phyloP scores from a whole-genome alignment of 495 filamentous ascomycete genomes.

The Neurospora sp. region DNA sequence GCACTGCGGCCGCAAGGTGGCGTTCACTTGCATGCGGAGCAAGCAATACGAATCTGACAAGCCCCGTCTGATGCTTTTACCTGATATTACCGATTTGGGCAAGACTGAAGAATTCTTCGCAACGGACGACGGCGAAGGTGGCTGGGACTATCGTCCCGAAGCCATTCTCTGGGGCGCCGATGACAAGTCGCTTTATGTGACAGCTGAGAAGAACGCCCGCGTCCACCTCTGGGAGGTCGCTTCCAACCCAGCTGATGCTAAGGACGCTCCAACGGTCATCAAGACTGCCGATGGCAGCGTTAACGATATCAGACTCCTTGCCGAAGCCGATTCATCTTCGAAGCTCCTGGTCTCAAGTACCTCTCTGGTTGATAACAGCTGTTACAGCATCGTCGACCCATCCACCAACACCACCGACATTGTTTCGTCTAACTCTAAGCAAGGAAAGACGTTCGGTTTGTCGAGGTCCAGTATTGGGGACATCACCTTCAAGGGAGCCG shows the following conservation, averaged over 20 bases:
- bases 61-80: conserved; percentile 60
- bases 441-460: conserved; percentile 63
- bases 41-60: conserved; percentile 88
- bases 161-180: conserved; percentile 55
- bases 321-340: conserved; percentile 32
- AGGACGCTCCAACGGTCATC: conserved; percentile 44
- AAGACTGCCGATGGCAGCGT: conserved; percentile 50
- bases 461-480: conserved; percentile 51
- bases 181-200: conserved; percentile 52
- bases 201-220: conserved; percentile 56
- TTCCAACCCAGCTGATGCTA: conserved; percentile 40
- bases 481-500: conserved; percentile 53
- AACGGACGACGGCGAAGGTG: conserved; percentile 49
- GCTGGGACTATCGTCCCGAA: conserved; percentile 61
- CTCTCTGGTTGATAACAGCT: conserved; percentile 58
- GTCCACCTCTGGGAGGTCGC: conserved; percentile 56
- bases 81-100: conserved; percentile 47
- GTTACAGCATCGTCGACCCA: conserved; percentile 53
- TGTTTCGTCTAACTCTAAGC: conserved; percentile 57
- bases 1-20: conserved; percentile 59
- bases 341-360: conserved; percentile 55
- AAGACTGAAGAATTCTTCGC: conserved; percentile 54
- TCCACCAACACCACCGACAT: conserved; percentile 27
- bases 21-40: conserved; percentile 69
- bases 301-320: conserved; percentile 43